phyloP scores from a whole-genome alignment of 768 basidiomycete genomes.

The Amanita rubescens region DNA sequence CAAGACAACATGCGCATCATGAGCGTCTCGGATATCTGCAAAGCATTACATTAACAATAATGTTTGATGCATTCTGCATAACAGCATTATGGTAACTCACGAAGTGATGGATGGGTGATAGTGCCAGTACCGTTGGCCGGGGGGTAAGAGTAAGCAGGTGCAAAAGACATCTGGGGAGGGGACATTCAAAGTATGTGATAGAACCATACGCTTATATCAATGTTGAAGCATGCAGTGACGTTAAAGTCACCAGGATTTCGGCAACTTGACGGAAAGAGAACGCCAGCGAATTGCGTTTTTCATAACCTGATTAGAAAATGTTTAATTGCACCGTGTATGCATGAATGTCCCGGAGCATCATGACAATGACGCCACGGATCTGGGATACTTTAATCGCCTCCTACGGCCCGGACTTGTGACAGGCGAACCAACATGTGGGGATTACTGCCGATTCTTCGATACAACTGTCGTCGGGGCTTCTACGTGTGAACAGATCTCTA shows the following conservation, averaged over 20 bases:
- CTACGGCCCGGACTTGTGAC: constrained; percentile 3
- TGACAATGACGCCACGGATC: constrained; percentile 6
- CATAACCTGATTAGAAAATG: constrained; percentile 11
- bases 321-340: constrained; percentile 9
- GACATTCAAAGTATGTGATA: constrained; percentile 11
- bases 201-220: constrained; percentile 17
- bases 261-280: constrained; percentile 32
- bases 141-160: constrained; percentile 14
- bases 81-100: constrained; percentile 22
- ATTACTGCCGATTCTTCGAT: not conserved
- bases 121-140: constrained; percentile 20
- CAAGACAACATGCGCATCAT: constrained; percentile 68
- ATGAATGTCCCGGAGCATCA: constrained; percentile 11
- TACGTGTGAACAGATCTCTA: not conserved
- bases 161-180: constrained; percentile 17
- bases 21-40: constrained; percentile 76
- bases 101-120: constrained; percentile 43
- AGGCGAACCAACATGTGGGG: constrained; percentile 1
- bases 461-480: constrained; percentile 3
- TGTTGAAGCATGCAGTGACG: constrained; percentile 19
- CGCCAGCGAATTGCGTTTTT: constrained; percentile 7
- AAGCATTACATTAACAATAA: not conserved
- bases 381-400: constrained; percentile 1
- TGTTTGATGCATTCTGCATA: not conserved
- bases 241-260: constrained; percentile 26